Evolutionary conservation across 1,139 yeast species (phyloP).

Genomic region (Debaryomycetaceae sp.): DNA sequence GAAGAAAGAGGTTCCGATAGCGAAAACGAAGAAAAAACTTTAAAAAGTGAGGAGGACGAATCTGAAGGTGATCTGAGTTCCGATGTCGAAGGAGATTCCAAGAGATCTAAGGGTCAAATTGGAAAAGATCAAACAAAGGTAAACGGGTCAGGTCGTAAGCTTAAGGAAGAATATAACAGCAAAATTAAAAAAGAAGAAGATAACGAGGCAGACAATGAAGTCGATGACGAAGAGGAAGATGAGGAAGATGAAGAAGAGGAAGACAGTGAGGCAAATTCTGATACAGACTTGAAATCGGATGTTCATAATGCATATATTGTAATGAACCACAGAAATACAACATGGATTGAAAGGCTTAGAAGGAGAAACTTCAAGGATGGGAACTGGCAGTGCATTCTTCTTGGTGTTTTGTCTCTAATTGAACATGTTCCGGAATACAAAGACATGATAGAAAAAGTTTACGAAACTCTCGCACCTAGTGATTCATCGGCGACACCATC

Average conservation of each 20-base stretch:
- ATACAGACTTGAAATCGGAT: slow-evolving; percentile 15
- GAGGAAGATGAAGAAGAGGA: slow-evolving; percentile 15
- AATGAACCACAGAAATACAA: slow-evolving; percentile 56
- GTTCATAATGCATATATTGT: slow-evolving; percentile 54
- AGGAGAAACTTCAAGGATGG: slow-evolving; percentile 80
- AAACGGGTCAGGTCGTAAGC: neutral
- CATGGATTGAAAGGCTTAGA: slow-evolving; percentile 77
- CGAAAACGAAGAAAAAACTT: slow-evolving; percentile 7
- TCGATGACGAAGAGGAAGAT: slow-evolving; percentile 23
- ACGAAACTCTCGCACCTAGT: slow-evolving; percentile 55
- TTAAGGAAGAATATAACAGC: neutral
- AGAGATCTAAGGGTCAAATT: neutral
- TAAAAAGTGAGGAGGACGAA: slow-evolving; percentile 9
- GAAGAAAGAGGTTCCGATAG: slow-evolving; percentile 4
- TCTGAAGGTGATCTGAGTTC: slow-evolving; percentile 11
- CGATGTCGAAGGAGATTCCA: slow-evolving; percentile 10
- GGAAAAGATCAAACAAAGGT: slow-evolving; percentile 1
- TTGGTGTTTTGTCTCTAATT: slow-evolving; percentile 67
- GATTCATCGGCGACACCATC: slow-evolving; percentile 47
- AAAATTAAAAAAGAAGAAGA: slow-evolving; percentile 10
- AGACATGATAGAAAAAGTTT: slow-evolving; percentile 43
- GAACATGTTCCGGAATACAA: slow-evolving; percentile 57
- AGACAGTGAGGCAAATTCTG: slow-evolving; percentile 11
- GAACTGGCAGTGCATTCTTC: slow-evolving; percentile 73
- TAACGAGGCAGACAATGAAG: slow-evolving; percentile 18